These are phyloP conservation scores for Erythrophleum ivorense DNA, from an alignment of 331 rosid species.

Conservation along the genomic window DNA sequence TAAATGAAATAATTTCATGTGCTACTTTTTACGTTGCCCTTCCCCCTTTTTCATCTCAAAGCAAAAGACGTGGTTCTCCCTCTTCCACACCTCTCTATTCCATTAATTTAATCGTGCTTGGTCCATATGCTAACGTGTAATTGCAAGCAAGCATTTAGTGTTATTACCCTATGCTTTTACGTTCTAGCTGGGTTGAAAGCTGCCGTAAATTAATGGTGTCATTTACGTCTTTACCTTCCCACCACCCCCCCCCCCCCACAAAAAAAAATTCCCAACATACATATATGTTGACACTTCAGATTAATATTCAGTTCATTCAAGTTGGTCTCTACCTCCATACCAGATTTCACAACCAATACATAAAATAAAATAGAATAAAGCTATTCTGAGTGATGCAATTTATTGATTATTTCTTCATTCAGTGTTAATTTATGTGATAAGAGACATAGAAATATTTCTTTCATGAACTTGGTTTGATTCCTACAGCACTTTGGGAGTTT, in stretches of 20 bases:
- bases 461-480: neutral
- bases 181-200: neutral
- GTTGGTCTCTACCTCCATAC: neutral
- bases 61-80: slow-evolving; percentile 41
- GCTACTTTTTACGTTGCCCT: slow-evolving; percentile 12
- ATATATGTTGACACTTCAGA: neutral
- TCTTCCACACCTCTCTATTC: slow-evolving; percentile 24
- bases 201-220: slow-evolving; percentile 31
- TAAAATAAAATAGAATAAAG: neutral
- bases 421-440: neutral
- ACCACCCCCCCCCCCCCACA: neutral
- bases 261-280: neutral
- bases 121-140: slow-evolving; percentile 39
- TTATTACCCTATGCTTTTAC: slow-evolving; percentile 14
- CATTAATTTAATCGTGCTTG: slow-evolving; percentile 25
- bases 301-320: neutral
- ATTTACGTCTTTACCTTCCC: slow-evolving; percentile 15
- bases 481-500: neutral
- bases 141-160: slow-evolving; percentile 20
- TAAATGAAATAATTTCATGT: slow-evolving; percentile 27
- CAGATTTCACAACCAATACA: neutral
- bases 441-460: neutral
- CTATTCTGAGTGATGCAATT: neutral
- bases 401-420: neutral
- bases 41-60: slow-evolving; percentile 29